phyloP scores from a whole-genome alignment of 495 filamentous ascomycete genomes.

The Parathielavia hyrcaniae region DNA sequence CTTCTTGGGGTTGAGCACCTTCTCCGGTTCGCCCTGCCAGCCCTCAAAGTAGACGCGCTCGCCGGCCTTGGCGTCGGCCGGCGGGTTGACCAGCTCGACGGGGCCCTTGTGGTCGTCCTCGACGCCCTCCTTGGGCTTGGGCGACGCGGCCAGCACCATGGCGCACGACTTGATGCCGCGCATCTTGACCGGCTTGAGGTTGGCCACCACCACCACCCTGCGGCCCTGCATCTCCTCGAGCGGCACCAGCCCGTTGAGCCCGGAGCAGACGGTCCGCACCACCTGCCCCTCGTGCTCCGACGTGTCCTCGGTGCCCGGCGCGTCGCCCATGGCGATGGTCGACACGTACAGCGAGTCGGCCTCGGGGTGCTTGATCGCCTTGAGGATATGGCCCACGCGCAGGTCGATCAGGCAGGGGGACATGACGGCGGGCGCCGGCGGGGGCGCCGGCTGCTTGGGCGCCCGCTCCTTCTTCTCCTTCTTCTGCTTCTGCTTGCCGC shows the following conservation, averaged over 20 bases:
- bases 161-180: slow-evolving; percentile 89
- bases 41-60: slow-evolving; percentile 90
- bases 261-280: slow-evolving; percentile 91
- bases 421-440: slow-evolving; percentile 61
- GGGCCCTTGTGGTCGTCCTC: slow-evolving; percentile 80
- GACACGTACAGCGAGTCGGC: slow-evolving; percentile 93
- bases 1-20: slow-evolving; percentile 94
- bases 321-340: slow-evolving; percentile 93
- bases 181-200: slow-evolving; percentile 98
- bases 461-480: slow-evolving; percentile 77
- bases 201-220: slow-evolving; percentile 91
- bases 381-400: slow-evolving; percentile 92
- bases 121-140: slow-evolving; percentile 66
- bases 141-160: slow-evolving; percentile 95
- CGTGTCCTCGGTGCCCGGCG: slow-evolving; percentile 78
- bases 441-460: slow-evolving; percentile 59
- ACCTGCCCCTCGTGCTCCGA: slow-evolving; percentile 78
- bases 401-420: slow-evolving; percentile 87
- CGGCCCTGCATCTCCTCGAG: slow-evolving; percentile 93
- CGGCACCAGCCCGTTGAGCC: slow-evolving; percentile 85
- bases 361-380: slow-evolving; percentile 90
- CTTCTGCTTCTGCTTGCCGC: slow-evolving; percentile 36
- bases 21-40: slow-evolving; percentile 87
- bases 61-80: slow-evolving; percentile 69
- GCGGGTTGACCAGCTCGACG: slow-evolving; percentile 87